phyloP scores from a whole-genome alignment of 305 asterid genomes.

The Solanum hybrid region DNA sequence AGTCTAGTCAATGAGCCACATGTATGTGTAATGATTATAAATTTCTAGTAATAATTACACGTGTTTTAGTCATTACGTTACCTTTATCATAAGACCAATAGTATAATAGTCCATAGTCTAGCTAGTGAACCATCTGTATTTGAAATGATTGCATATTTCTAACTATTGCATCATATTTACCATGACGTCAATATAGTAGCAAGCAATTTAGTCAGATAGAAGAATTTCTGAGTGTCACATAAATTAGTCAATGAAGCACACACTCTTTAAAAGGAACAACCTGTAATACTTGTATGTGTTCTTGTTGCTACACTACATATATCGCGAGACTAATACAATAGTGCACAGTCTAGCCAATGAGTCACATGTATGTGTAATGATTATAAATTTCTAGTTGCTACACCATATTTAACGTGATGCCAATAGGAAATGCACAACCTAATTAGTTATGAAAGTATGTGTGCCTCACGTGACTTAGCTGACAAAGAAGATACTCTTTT shows the following conservation, averaged over 20 bases:
- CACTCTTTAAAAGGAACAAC: not conserved
- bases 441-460: not conserved
- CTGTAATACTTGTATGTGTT: not conserved
- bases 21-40: not conserved
- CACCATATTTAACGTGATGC: not conserved
- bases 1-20: not conserved
- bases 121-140: not conserved
- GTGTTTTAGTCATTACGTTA: not conserved
- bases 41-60: not conserved
- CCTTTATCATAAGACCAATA: not conserved
- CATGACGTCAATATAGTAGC: not conserved
- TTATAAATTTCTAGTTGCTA: not conserved
- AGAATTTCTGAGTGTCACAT: not conserved
- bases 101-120: not conserved
- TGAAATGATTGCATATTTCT: not conserved
- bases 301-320: not conserved
- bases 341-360: not conserved
- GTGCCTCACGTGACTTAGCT: not conserved
- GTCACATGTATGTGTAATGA: not conserved
- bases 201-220: not conserved
- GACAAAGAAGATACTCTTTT: not conserved
- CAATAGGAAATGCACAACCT: not conserved
- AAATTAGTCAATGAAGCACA: not conserved
- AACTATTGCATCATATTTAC: not conserved
- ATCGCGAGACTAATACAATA: not conserved